phyloP scores from a whole-genome alignment of 1,284 basidiomycete species.

The Pseudozyma hubeiensis region DNA sequence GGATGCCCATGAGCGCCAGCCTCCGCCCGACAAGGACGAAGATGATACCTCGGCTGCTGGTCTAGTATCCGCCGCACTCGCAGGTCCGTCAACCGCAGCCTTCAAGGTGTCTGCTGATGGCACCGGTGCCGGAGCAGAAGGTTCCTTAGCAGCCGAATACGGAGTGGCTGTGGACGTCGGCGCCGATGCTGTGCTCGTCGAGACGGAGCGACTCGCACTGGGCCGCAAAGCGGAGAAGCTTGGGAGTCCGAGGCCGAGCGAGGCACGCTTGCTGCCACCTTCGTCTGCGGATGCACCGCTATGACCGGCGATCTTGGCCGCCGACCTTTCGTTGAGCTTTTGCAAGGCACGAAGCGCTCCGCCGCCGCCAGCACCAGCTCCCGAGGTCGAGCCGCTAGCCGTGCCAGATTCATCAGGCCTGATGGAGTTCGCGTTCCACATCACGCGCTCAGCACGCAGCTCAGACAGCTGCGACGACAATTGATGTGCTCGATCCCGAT shows the following conservation, averaged over 20 bases:
- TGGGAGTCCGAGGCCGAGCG: slow-evolving; percentile 38
- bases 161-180: neutral
- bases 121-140: neutral
- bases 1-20: slow-evolving; percentile 37
- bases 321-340: slow-evolving; percentile 45
- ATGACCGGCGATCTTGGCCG: slow-evolving; percentile 36
- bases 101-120: neutral
- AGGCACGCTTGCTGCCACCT: slow-evolving; percentile 22
- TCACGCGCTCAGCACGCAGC: slow-evolving; percentile 37
- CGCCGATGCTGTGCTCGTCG: slow-evolving; percentile 2
- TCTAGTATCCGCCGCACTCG: neutral
- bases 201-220: slow-evolving; percentile 16
- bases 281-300: slow-evolving; percentile 5
- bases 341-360: slow-evolving; percentile 42
- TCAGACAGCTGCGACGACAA: slow-evolving; percentile 33
- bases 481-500: slow-evolving; percentile 32
- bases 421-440: slow-evolving; percentile 24
- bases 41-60: slow-evolving; percentile 8
- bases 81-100: neutral
- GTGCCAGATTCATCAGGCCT: slow-evolving; percentile 1
- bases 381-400: slow-evolving; percentile 6
- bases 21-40: slow-evolving; percentile 15
- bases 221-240: slow-evolving; percentile 35
- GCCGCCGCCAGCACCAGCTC: slow-evolving; percentile 24
- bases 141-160: neutral